phyloP scores from a whole-genome alignment of 345 rosid species.

The Murraya paniculata region DNA sequence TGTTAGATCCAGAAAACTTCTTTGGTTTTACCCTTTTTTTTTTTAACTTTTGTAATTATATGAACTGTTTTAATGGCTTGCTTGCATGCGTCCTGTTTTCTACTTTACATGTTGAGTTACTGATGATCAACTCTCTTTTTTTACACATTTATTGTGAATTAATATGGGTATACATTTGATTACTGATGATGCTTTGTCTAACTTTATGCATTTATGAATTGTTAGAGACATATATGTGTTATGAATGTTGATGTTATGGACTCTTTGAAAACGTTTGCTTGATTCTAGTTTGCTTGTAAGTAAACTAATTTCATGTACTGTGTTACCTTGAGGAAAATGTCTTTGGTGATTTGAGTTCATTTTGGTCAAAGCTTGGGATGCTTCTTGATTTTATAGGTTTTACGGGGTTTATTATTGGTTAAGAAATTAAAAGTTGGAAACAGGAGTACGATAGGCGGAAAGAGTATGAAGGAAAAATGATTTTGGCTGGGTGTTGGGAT shows the following conservation, averaged over 20 bases:
- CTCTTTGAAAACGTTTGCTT: not conserved
- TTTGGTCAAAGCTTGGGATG: not conserved
- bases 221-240: not conserved
- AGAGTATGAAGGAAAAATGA: not conserved
- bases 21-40: not conserved
- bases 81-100: not conserved
- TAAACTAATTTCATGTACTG: not conserved
- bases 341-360: not conserved
- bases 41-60: not conserved
- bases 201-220: constrained; percentile 4
- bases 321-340: not conserved
- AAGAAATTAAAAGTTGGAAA: not conserved
- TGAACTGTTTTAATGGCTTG: not conserved
- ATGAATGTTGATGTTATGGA: not conserved
- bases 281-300: not conserved
- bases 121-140: not conserved
- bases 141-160: constrained; percentile 6
- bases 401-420: not conserved
- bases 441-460: not conserved
- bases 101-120: not conserved
- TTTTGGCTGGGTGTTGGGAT: not conserved
- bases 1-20: constrained; percentile 13
- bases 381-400: constrained; percentile 4
- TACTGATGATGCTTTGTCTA: not conserved
- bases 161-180: not conserved